These are phyloP conservation scores for Oldenlandia corymbosa DNA, from an alignment of 257 asterid species.

Conservation along the genomic window DNA sequence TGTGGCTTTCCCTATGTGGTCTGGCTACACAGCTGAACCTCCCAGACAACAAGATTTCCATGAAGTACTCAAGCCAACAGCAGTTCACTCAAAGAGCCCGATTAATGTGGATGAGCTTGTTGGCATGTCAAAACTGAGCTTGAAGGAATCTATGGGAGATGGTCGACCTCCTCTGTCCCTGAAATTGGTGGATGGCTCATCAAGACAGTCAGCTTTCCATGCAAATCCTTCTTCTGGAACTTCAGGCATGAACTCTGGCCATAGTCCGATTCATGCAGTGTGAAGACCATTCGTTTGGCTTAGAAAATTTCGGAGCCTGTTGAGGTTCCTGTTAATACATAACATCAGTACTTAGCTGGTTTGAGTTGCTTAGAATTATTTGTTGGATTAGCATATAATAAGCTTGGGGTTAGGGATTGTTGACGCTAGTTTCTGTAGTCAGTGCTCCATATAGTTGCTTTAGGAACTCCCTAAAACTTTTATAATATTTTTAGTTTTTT, in stretches of 20 bases:
- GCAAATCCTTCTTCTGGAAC: slow-evolving; percentile 60
- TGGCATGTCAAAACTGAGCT: slow-evolving; percentile 83
- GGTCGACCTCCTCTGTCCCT: slow-evolving; percentile 55
- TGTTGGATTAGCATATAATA: slow-evolving; percentile 18
- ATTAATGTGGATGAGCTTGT: slow-evolving; percentile 85
- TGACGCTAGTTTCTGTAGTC: background rate
- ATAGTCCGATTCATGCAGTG: slow-evolving; percentile 72
- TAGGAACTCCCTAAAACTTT: slow-evolving; percentile 6
- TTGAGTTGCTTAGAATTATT: slow-evolving; percentile 22
- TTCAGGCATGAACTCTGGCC: slow-evolving; percentile 62
- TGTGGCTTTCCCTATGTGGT: slow-evolving; percentile 66
- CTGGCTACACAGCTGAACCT: slow-evolving; percentile 52
- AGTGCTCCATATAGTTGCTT: background rate
- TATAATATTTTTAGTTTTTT: slow-evolving; percentile 1
- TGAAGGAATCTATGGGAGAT: slow-evolving; percentile 68
- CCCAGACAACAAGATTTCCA: slow-evolving; percentile 57
- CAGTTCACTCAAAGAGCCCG: slow-evolving; percentile 80
- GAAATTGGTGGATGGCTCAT: slow-evolving; percentile 66
- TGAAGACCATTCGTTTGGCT: slow-evolving; percentile 24
- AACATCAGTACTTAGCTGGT: slow-evolving; percentile 20
- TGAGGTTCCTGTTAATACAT: slow-evolving; percentile 23
- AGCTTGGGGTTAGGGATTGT: background rate
- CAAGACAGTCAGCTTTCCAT: slow-evolving; percentile 93
- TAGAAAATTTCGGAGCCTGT: slow-evolving; percentile 13
- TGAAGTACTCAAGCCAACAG: slow-evolving; percentile 89